Evolutionary conservation across 495 filamentous ascomycete genomes (phyloP).

Genomic region (Xylaria flabelliformis): DNA sequence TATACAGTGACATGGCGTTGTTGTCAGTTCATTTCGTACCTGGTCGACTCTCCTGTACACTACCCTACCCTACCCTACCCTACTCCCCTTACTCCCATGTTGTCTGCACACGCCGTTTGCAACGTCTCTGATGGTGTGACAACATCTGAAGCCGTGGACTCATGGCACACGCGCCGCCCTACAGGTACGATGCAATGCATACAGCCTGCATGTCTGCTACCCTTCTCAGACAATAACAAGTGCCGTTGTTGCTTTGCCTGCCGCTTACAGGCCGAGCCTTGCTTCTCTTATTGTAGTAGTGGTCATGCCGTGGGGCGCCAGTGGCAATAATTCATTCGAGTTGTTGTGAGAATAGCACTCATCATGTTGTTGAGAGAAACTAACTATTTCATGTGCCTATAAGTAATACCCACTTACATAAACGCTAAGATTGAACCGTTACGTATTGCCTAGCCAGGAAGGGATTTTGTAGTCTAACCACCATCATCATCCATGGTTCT

Average conservation of each 20-base stretch:
- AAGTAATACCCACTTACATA: neutral
- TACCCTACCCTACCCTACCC: neutral
- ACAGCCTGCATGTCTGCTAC: slow-evolving; percentile 1
- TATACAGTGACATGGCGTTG: slow-evolving; percentile 16
- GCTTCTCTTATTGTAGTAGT: neutral
- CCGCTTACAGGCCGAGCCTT: slow-evolving; percentile 5
- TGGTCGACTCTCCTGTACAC: slow-evolving; percentile 4
- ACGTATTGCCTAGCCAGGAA: slow-evolving; percentile 9
- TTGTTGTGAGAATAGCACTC: neutral
- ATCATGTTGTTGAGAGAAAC: neutral
- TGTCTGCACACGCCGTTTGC: slow-evolving; percentile 20
- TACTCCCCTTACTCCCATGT: neutral
- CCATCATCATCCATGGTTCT: slow-evolving; percentile 14
- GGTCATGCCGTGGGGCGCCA: neutral
- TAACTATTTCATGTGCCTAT: neutral
- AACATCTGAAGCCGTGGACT: slow-evolving; percentile 18
- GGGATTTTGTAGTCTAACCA: neutral
- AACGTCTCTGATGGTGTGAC: slow-evolving; percentile 22
- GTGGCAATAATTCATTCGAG: neutral
- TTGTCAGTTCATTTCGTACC: slow-evolving; percentile 5
- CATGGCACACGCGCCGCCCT: slow-evolving; percentile 22
- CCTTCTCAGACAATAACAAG: neutral
- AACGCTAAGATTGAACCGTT: slow-evolving; percentile 8
- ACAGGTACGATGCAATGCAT: slow-evolving; percentile 18
- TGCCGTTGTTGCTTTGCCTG: slow-evolving; percentile 1